Percentiles rank a stretch among this genome's conserved stretches.
These are phyloP conservation scores for Citrus inodora DNA, from an alignment of 345 rosid genomes.

Conservation along the genomic window DNA sequence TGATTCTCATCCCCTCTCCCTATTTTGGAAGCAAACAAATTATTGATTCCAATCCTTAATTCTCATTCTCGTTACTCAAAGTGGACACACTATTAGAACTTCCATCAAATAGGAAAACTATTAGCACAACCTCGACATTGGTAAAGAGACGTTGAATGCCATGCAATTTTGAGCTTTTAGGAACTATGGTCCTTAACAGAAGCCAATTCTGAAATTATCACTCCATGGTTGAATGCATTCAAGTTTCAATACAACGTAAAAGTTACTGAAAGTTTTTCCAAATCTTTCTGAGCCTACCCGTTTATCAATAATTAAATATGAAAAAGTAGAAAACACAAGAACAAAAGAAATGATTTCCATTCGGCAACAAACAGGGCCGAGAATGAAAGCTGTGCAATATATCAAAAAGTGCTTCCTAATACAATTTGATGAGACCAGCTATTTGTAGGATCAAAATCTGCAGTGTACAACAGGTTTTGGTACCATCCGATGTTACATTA, in stretches of 20 bases:
- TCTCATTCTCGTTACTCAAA: too few species aligned
- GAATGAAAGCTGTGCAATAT: not conserved
- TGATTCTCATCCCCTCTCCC: too few species aligned
- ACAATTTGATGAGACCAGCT: not conserved
- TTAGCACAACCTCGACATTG: not conserved
- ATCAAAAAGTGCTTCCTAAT: not conserved
- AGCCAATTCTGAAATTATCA: not conserved
- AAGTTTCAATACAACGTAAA: not conserved
- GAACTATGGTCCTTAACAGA: not conserved
- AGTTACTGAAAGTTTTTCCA: not conserved
- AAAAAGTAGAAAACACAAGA: not conserved
- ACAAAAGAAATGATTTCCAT: not conserved
- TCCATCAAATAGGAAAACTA: not conserved
- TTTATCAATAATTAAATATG: not conserved
- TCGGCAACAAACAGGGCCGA: not conserved
- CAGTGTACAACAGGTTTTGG: not conserved
- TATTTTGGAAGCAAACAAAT: too few species aligned
- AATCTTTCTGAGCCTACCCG: not conserved
- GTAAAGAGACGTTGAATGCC: not conserved
- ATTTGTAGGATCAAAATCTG: constrained; percentile 1
- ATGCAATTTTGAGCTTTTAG: not conserved
- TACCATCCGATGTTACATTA: not conserved
- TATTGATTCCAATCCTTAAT: too few species aligned
- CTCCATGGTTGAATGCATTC: not conserved
- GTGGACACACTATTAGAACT: too few species aligned